Evolutionary conservation across 1,139 yeast genomes (phyloP).

Genomic region (Lodderomyces theae): DNA sequence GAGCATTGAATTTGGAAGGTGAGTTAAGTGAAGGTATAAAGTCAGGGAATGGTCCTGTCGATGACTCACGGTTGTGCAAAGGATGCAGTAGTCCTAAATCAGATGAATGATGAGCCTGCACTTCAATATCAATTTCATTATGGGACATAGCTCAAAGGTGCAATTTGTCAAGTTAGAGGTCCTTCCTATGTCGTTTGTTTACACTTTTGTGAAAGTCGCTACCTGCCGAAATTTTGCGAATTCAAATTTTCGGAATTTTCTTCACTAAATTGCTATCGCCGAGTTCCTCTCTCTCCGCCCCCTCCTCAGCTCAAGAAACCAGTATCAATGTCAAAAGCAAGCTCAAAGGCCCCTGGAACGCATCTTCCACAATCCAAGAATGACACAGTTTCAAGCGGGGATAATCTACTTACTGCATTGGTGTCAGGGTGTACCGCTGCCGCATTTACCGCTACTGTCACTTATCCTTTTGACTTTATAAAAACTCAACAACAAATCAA

Average conservation of each 20-base stretch:
- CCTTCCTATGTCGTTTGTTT: background rate
- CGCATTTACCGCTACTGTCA: constrained; percentile 62
- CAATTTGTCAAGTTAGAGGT: too few relatives aligned
- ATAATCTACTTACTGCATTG: constrained; percentile 55
- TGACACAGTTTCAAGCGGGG: constrained; percentile 17
- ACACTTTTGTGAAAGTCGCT: background rate
- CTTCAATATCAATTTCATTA: too few relatives aligned
- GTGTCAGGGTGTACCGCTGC: constrained; percentile 78
- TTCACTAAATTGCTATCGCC: too few relatives aligned
- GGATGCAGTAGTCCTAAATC: too few relatives aligned
- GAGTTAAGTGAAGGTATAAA: background rate
- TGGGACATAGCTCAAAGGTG: too few relatives aligned
- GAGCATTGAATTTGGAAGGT: background rate
- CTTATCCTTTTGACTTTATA: constrained; percentile 82
- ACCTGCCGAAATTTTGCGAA: background rate
- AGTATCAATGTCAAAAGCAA: constrained; percentile 6
- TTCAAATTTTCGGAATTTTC: background rate
- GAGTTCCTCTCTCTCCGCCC: too few relatives aligned
- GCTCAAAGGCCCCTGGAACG: background rate
- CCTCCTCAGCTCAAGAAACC: too few relatives aligned
- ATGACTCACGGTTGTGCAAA: too few relatives aligned
- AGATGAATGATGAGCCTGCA: too few relatives aligned
- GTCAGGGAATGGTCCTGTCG: background rate
- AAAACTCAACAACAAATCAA: constrained; percentile 72
- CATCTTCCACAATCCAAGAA: background rate